Conservation (phyloP, 2,329 filamentous ascomycete species). For the Endothia cerciana region DNA sequence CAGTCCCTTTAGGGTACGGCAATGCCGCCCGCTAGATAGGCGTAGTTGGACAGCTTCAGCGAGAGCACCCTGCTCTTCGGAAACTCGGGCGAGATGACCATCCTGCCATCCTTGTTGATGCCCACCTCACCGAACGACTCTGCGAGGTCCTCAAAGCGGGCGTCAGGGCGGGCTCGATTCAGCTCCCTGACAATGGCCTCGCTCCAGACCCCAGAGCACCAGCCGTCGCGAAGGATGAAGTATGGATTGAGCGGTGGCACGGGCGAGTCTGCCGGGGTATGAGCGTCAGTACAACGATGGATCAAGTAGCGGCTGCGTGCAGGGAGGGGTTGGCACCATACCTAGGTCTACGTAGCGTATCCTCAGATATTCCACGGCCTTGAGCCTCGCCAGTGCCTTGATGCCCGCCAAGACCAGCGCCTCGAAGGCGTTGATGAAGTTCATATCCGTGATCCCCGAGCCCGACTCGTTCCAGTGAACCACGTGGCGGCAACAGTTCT, state of each 20-base stretch:
- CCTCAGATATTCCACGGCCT: slow-evolving; percentile 64
- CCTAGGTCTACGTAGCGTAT: slow-evolving; percentile 76
- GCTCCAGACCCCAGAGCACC: slow-evolving; percentile 74
- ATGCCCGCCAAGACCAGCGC: slow-evolving; percentile 67
- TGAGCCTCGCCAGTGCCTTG: slow-evolving; percentile 60
- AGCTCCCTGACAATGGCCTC: slow-evolving; percentile 67
- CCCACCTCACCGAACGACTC: slow-evolving; percentile 66
- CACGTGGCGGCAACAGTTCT: slow-evolving; percentile 69
- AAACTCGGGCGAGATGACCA: slow-evolving; percentile 60
- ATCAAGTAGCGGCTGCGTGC: background rate
- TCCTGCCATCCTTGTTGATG: slow-evolving; percentile 61
- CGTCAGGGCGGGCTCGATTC: slow-evolving; percentile 59
- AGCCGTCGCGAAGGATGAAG: slow-evolving; percentile 64
- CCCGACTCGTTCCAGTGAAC: slow-evolving; percentile 64
- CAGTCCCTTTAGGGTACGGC: slow-evolving; percentile 35
- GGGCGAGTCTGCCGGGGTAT: slow-evolving; percentile 59
- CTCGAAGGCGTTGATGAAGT: slow-evolving; percentile 74
- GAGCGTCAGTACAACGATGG: background rate
- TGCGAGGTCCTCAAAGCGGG: slow-evolving; percentile 63
- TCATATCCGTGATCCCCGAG: slow-evolving; percentile 71
- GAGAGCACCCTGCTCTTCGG: slow-evolving; percentile 57
- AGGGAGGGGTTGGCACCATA: slow-evolving; percentile 38
- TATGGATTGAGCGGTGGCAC: slow-evolving; percentile 74
- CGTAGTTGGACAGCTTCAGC: slow-evolving; percentile 62
- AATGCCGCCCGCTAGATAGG: slow-evolving; percentile 49